phyloP scores from a whole-genome alignment of 345 rosid species.

The Salix dunnii region DNA sequence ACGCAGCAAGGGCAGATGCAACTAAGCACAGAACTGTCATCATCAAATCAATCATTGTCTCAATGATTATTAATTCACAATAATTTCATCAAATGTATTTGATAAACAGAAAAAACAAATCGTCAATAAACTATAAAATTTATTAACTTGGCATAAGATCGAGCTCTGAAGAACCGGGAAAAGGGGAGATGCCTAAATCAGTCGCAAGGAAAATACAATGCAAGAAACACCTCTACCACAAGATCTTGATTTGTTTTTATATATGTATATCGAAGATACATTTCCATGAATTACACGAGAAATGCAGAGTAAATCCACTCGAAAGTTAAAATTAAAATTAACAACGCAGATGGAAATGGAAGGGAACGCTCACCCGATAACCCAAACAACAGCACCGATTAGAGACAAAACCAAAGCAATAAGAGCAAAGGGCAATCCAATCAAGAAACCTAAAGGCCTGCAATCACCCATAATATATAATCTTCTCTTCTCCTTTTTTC shows the following conservation, averaged over 20 bases:
- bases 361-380: conserved; percentile 25
- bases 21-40: conserved; percentile 61
- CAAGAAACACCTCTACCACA: neutral
- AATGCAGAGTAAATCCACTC: neutral
- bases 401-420: conserved; percentile 28
- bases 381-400: conserved; percentile 28
- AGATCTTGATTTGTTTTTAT: neutral
- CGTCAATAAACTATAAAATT: too few species aligned
- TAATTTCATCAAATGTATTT: neutral
- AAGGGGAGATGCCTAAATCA: neutral
- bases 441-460: conserved; percentile 36
- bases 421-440: conserved; percentile 35
- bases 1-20: conserved; percentile 83
- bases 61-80: neutral
- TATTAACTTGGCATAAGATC: neutral
- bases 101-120: too few species aligned
- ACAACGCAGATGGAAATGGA: neutral
- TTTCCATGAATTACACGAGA: neutral
- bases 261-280: neutral
- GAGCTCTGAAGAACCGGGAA: neutral
- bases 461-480: conserved; percentile 19
- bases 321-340: neutral
- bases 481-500: neutral
- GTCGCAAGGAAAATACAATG: neutral
- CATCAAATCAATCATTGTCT: neutral